These are phyloP conservation scores for Dissoconium aciculare DNA, from an alignment of 2,329 filamentous ascomycete species.

Conservation along the genomic window DNA sequence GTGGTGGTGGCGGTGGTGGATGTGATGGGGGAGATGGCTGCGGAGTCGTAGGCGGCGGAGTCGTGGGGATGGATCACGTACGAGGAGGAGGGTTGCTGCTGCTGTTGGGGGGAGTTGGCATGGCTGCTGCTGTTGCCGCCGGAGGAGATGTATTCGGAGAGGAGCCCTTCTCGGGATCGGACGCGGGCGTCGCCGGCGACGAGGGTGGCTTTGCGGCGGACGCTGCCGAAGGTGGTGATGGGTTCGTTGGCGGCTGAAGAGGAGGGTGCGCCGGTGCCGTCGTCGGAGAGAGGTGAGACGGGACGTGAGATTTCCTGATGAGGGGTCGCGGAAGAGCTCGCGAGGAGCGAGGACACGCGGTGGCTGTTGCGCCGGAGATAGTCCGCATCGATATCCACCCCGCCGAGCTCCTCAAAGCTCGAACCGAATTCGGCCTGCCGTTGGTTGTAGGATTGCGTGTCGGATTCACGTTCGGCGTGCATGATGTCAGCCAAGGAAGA, in stretches of 20 bases:
- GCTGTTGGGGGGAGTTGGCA: slow-evolving; percentile 18
- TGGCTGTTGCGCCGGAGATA: slow-evolving; percentile 39
- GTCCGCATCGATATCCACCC: slow-evolving; percentile 49
- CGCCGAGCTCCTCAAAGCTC: slow-evolving; percentile 49
- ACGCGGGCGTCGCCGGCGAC: slow-evolving; percentile 44
- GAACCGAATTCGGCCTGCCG: slow-evolving; percentile 39
- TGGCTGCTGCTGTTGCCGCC: slow-evolving; percentile 16
- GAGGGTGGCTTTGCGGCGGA: slow-evolving; percentile 47
- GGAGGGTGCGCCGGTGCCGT: slow-evolving; percentile 1
- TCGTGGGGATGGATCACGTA: slow-evolving; percentile 19
- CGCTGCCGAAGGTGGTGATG: slow-evolving; percentile 29
- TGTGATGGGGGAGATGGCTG: too few species aligned
- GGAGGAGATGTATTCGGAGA: slow-evolving; percentile 36
- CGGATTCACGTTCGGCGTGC: too few species aligned
- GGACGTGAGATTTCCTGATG: slow-evolving; percentile 25
- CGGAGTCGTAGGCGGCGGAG: slow-evolving; percentile 14
- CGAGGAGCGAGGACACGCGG: slow-evolving; percentile 3
- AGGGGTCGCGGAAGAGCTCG: slow-evolving; percentile 19
- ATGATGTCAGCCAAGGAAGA: slow-evolving; percentile 84
- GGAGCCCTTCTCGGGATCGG: slow-evolving; percentile 47
- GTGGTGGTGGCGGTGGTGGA: too few species aligned
- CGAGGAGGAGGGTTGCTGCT: too few species aligned
- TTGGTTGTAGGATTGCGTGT: slow-evolving; percentile 39
- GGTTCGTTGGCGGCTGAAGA: slow-evolving; percentile 8
- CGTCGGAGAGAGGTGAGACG: slow-evolving; percentile 4